Percentiles rank a stretch among this genome's conserved stretches.
Conservation (phyloP, 140 eudicot genomes). For the Cichorium intybus region DNA sequence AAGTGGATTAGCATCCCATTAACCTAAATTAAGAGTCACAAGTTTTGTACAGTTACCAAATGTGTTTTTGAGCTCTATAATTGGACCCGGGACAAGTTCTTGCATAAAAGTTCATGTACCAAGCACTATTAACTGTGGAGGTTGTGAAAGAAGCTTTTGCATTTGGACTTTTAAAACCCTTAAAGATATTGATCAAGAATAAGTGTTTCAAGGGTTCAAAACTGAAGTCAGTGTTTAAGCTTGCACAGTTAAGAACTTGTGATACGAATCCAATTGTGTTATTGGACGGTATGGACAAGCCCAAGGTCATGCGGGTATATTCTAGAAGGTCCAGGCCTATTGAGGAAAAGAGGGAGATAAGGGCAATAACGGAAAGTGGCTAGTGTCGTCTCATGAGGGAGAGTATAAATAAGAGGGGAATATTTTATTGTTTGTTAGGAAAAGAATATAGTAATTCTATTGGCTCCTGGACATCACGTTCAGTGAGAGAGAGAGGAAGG, state of each 20-base stretch:
- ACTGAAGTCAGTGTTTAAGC: conserved; percentile 57
- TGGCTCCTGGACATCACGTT: too few species aligned
- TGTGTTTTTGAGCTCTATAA: conserved; percentile 35
- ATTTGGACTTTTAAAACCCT: conserved; percentile 64
- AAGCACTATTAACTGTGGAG: conserved; percentile 61
- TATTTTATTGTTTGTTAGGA: too few species aligned
- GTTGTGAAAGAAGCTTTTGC: conserved; percentile 50
- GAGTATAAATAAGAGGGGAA: too few species aligned
- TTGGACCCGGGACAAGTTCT: conserved; percentile 46
- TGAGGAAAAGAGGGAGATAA: too few species aligned
- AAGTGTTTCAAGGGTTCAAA: conserved; percentile 68
- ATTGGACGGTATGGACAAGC: too few species aligned
- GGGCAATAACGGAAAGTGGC: too few species aligned
- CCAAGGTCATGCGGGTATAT: too few species aligned
- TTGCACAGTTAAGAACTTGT: conserved; percentile 59
- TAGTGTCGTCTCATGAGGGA: too few species aligned
- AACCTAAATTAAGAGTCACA: conserved; percentile 61
- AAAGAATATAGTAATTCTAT: too few species aligned
- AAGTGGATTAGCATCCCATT: conserved; percentile 60
- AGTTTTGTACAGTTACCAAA: conserved; percentile 50
- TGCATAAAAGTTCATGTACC: conserved; percentile 72
- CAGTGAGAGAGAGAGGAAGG: too few species aligned
- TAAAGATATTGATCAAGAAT: conserved; percentile 59
- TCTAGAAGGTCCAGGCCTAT: too few species aligned
- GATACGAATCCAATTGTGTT: too few species aligned